phyloP scores from a whole-genome alignment of 805 yeast genomes.

The Myxozyma vanderwaltii region DNA sequence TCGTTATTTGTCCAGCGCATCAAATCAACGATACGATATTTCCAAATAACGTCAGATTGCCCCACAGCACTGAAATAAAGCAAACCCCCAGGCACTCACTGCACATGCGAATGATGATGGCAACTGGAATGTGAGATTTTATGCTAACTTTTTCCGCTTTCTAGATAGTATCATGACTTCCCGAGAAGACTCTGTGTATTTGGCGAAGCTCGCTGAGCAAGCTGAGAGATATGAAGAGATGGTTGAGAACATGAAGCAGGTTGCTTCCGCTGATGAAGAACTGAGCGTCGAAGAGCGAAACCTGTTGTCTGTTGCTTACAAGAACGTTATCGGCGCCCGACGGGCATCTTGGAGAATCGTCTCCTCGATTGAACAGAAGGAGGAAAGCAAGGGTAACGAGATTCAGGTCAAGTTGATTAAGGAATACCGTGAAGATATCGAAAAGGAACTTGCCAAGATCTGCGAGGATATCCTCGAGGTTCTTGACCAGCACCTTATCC shows the following conservation, averaged over 20 bases:
- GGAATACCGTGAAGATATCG: conserved; percentile 93
- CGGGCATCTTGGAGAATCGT: conserved; percentile 99
- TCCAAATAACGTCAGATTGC: too few species aligned
- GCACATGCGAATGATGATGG: background rate
- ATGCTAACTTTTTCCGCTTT: background rate
- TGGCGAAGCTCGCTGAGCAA: conserved; percentile 98
- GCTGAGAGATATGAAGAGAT: conserved; percentile 92
- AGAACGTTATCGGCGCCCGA: conserved; percentile 97
- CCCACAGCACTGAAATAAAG: too few species aligned
- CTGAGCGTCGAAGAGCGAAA: conserved; percentile 97
- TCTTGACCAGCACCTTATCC: conserved; percentile 84
- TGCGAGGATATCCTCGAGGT: conserved; percentile 92
- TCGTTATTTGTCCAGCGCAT: too few species aligned
- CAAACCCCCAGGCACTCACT: too few species aligned
- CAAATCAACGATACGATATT: too few species aligned
- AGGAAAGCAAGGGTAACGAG: conserved; percentile 93
- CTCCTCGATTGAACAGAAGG: conserved; percentile 96
- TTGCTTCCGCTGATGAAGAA: conserved; percentile 94
- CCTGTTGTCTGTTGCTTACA: conserved; percentile 94
- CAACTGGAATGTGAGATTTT: background rate
- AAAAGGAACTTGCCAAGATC: conserved; percentile 85
- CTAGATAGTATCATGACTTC: conserved; percentile 17
- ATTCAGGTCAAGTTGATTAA: conserved; percentile 86
- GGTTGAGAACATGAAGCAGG: conserved; percentile 96
- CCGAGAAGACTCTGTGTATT: conserved; percentile 84